Evolutionary conservation across 257 asterid species (phyloP).

Genomic region (Gardenia jasminoides): DNA sequence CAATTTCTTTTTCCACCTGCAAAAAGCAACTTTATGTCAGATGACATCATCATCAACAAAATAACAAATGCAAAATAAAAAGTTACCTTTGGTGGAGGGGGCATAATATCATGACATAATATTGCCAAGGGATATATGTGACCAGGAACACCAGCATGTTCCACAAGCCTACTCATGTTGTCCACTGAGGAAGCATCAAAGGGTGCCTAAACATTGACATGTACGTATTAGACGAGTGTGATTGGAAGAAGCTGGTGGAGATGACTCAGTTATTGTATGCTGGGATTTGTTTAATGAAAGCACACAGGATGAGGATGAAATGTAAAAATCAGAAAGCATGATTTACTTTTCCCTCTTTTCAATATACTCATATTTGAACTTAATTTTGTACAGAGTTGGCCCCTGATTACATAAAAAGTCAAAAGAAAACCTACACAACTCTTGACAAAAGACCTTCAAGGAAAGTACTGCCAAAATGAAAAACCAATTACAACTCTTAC

Average conservation of each 20-base stretch:
- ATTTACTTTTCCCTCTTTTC: no score
- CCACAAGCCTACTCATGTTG: constrained; percentile 85
- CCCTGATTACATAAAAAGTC: not conserved
- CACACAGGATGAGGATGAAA: not conserved
- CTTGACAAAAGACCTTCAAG: not conserved
- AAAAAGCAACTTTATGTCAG: constrained; percentile 6
- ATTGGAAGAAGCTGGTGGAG: not conserved
- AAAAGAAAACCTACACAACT: not conserved
- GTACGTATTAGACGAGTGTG: not conserved
- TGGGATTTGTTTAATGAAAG: not conserved
- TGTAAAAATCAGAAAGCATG: not conserved
- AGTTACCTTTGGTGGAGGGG: constrained; percentile 76
- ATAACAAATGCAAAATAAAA: not conserved
- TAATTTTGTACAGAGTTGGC: not conserved
- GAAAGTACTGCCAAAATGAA: not conserved
- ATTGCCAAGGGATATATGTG: constrained; percentile 72
- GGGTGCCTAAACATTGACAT: constrained; percentile 51
- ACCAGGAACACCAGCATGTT: constrained; percentile 76
- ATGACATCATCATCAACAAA: constrained; percentile 10
- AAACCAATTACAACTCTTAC: not conserved
- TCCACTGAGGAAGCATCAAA: constrained; percentile 72
- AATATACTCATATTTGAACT: not conserved
- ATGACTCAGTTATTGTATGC: not conserved
- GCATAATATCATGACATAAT: constrained; percentile 76
- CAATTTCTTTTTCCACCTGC: constrained; percentile 89